phyloP scores from a whole-genome alignment of 1,139 yeast species.

The Candida smagusa region DNA sequence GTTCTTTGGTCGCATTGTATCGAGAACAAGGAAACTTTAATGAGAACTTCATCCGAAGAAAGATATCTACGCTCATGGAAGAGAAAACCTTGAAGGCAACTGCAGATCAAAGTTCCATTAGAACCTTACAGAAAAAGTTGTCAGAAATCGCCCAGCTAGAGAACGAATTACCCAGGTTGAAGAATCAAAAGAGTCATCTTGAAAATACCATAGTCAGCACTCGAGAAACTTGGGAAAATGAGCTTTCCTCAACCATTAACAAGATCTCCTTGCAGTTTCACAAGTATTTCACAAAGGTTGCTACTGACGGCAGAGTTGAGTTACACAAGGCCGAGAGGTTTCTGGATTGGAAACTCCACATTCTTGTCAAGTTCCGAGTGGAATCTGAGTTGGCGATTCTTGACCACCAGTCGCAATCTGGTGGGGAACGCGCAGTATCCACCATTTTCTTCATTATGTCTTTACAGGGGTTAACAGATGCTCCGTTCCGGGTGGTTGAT shows the following conservation, averaged over 20 bases:
- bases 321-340: constrained; percentile 53
- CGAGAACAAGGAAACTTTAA: constrained; percentile 40
- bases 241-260: constrained; percentile 47
- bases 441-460: constrained; percentile 90
- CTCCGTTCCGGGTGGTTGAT: constrained; percentile 94
- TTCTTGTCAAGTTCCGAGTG: constrained; percentile 82
- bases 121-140: constrained; percentile 27
- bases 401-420: constrained; percentile 88
- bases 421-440: constrained; percentile 96
- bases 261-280: constrained; percentile 63
- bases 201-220: constrained; percentile 38
- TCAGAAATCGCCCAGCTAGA: constrained; percentile 29
- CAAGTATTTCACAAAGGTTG: constrained; percentile 65
- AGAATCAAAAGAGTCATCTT: constrained; percentile 21
- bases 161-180: constrained; percentile 32
- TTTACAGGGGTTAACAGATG: constrained; percentile 81
- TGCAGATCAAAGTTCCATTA: constrained; percentile 38
- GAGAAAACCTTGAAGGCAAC: constrained; percentile 37
- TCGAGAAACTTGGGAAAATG: constrained; percentile 55
- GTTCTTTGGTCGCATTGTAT: constrained; percentile 44
- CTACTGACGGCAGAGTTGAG: constrained; percentile 79
- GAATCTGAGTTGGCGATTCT: constrained; percentile 65
- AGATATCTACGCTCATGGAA: constrained; percentile 34
- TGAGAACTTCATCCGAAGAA: constrained; percentile 29
- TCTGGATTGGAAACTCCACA: constrained; percentile 79